Evolutionary conservation across 495 filamentous ascomycete genomes (phyloP), one percentile per base, ranked within the genome.

Genomic region (Aspergillus affinis): DNA sequence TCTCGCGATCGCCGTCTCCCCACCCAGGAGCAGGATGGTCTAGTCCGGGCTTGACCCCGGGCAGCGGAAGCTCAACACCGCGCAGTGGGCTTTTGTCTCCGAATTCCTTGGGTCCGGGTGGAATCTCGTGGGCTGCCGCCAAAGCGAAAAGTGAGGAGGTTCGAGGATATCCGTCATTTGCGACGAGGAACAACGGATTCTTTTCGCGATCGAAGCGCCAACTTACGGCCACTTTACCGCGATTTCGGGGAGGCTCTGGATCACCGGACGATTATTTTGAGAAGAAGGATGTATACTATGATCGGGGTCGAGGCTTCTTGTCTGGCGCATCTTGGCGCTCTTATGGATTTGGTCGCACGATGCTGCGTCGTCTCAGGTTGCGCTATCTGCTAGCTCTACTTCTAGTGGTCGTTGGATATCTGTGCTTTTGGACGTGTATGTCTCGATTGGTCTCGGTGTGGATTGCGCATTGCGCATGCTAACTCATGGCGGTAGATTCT

Each of bases 1-100:
- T 92, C 57, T 92, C 90, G 55, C 85, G 90, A 74, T 93, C 90
- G 66, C 91, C 91, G 50, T 93, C 90, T 51, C 91, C 91, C 60
- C 82, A 84, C 56, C 85, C 83, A 61, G 89, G 88, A 64, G 90
- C 89, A 67, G 91, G 91, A 64, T 96, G 92, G 92, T 85, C 90
- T 58, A 93, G 87, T 74, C 92, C 92, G 19, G 91, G 90, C 30
- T 79, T 95, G 54, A 87, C 83, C 51, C 84, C 86, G 51, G 76
- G 81, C 46, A 92, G 87, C 71, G 89, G 88, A 60, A 80, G 82
- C 67, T 84, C 87, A 23, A 90, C 85, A 66, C 89, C 90, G 29
- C 75, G 80, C 57, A 77, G 80, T 20, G 77, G 72, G 45, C 75
- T 77, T 10, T 84, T 79, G 64, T 69, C 73, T 2, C 64, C 74